Evolutionary conservation across 495 filamentous ascomycete genomes (phyloP), one percentile per base, ranked within the genome.

Genomic region (Hypoxylon fragiforme): DNA sequence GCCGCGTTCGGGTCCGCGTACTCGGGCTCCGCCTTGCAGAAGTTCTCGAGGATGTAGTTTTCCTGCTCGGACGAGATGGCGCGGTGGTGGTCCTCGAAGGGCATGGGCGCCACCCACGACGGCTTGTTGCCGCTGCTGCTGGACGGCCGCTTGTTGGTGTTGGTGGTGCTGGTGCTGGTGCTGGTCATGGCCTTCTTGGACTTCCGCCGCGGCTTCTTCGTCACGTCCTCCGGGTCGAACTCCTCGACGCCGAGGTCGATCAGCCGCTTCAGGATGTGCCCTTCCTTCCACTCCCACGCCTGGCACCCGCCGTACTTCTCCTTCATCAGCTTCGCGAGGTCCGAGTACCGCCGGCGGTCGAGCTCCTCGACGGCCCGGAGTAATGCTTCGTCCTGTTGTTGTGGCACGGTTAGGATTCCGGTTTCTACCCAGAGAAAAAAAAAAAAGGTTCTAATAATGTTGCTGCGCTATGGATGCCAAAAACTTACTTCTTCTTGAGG

Each of bases 401-500:
- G n/a, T n/a, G n/a, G n/a, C n/a, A n/a, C n/a, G n/a, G n/a, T n/a
- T n/a, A n/a, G n/a, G n/a, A n/a, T n/a, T n/a, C n/a, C n/a, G n/a
- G n/a, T n/a, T n/a, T n/a, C n/a, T n/a, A n/a, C n/a, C n/a, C n/a
- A n/a, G n/a, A n/a, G n/a, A n/a, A n/a, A n/a, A n/a, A n/a, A n/a
- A n/a, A n/a, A n/a, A n/a, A n/a, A n/a, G n/a, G n/a, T n/a, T n/a
- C n/a, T n/a, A n/a, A n/a, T n/a, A n/a, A n/a, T n/a, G n/a, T n/a
- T n/a, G n/a, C n/a, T n/a, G n/a, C n/a, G n/a, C n/a, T n/a, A n/a
- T n/a, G n/a, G n/a, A n/a, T n/a, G n/a, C n/a, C n/a, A n/a, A n/a
- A n/a, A 15, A 62, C 70, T 73, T 48, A 78, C 76, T 64, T 78
- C 76, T 32, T 35, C 44, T 15, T 68, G 58, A 11, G 73, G 75